These are phyloP conservation scores for Chalciporus sphaerocephalus DNA, from an alignment of 768 basidiomycete species.

Conservation along the genomic window DNA sequence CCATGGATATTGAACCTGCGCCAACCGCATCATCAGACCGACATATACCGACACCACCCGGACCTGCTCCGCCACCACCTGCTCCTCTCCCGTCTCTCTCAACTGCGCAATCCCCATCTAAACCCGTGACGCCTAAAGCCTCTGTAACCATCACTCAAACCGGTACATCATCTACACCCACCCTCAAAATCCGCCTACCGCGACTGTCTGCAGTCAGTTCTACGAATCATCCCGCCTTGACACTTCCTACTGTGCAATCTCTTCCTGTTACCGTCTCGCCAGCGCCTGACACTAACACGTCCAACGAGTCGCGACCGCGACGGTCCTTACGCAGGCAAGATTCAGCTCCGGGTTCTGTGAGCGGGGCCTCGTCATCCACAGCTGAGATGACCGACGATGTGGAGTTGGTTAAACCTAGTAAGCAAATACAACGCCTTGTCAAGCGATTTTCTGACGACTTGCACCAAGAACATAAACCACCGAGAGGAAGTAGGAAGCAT, in stretches of 20 bases:
- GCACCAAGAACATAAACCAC: constrained; percentile 20
- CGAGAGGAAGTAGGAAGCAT: constrained; percentile 21
- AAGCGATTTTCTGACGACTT: not conserved
- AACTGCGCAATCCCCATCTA: constrained; percentile 9
- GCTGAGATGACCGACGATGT: constrained; percentile 26
- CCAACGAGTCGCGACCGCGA: constrained; percentile 27
- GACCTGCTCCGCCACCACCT: constrained; percentile 6
- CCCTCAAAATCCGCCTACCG: constrained; percentile 33
- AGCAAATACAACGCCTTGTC: constrained; percentile 4
- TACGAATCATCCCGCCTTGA: constrained; percentile 21
- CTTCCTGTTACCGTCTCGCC: constrained; percentile 19
- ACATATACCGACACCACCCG: constrained; percentile 16
- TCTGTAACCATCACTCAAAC: constrained; percentile 34
- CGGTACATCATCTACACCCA: constrained; percentile 29
- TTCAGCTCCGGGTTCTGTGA: constrained; percentile 29
- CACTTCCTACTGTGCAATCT: constrained; percentile 19
- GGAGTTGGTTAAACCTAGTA: constrained; percentile 28
- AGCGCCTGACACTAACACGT: constrained; percentile 16
- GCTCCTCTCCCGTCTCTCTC: constrained; percentile 5
- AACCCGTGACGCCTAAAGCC: constrained; percentile 32
- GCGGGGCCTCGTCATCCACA: constrained; percentile 30
- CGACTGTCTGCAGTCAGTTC: constrained; percentile 29
- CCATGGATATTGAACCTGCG: constrained; percentile 10
- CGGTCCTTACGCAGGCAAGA: constrained; percentile 26
- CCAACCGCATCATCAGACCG: constrained; percentile 7